Evolutionary conservation across 208 protist species (phyloP).

Genomic region (Porcisia hertigi): DNA sequence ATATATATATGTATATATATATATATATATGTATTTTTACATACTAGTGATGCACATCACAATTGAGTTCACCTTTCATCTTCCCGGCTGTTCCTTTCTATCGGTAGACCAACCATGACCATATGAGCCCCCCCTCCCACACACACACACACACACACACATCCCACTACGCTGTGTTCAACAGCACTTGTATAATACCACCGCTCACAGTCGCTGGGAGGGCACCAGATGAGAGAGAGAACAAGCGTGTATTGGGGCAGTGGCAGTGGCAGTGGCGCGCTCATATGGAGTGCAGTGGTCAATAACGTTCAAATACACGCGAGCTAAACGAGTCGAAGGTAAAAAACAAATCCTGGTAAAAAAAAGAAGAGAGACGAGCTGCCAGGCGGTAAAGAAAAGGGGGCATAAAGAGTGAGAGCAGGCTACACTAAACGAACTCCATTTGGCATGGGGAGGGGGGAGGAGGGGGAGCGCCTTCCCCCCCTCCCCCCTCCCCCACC

Average conservation of each 20-base stretch:
- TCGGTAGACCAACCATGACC: not conserved
- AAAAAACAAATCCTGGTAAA: no score
- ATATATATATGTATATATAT: no score
- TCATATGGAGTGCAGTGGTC: not conserved
- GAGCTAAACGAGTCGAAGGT: not conserved
- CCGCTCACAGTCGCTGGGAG: not conserved
- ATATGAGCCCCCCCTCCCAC: not conserved
- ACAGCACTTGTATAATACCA: not conserved
- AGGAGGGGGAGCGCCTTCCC: no score
- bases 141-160: no score
- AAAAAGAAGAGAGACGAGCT: not conserved
- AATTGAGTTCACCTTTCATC: not conserved
- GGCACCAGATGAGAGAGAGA: not conserved
- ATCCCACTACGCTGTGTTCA: not conserved
- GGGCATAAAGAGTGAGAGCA: no score
- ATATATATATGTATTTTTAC: no score
- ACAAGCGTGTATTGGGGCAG: no score
- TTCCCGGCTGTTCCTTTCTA: not conserved
- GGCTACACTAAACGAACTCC: no score
- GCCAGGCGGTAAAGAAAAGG: not conserved
- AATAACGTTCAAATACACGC: constrained; percentile 11
- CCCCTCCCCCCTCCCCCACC: no score
- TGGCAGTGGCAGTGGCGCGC: no score
- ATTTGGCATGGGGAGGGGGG: no score
- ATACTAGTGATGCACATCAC: not conserved